Evolutionary conservation across 2,329 filamentous ascomycete species (phyloP), one percentile per base, ranked within the genome.

Genomic region (Emericellopsis cladophorae): DNA sequence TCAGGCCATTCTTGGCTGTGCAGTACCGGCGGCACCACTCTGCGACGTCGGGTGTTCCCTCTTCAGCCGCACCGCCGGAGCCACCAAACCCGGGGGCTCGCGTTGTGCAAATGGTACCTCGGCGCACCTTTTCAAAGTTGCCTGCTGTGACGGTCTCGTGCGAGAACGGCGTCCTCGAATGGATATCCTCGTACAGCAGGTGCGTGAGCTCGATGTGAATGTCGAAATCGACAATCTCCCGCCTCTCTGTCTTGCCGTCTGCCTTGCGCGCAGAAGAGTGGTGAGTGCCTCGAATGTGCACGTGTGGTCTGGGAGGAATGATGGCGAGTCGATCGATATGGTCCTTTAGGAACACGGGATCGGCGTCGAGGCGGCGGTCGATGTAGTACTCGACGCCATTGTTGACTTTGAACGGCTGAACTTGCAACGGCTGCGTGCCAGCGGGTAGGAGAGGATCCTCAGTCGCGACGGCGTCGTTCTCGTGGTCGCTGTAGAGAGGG

Each of bases 11-110:
- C 18, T 65, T 61, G 47, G 70, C 76, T 3, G 70, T 70, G 50
- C 75, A 79, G 59, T 76, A 89, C 32, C 71, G 69, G 43, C 81
- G 72, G 49, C 80, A 85, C 82, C 83, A 88, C 44, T 79, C 71
- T 8, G 53, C 45, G 35, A 61, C 50, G n/a, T 48, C 45, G 1
- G 59, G 57, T 4, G 47, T 51, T 16, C 57, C 57, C n/a, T 50
- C 49, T 36, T 60, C 58, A 6, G 52, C 49, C 4, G 40, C 41
- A 15, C 46, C 44, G 18, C 52, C 50, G 6, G 41, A 49, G 41
- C 54, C 51, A 43, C 57, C 55, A 34, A 66, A 59, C n/a, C 60
- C 61, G 1, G 71, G 68, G 0, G 68, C 75, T 4, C 69, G 60
- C 5, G 60, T 68, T 42, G 68, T 65, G 14, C 76, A 63, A 39